phyloP scores from a whole-genome alignment of 352 stramenopile genomes.

The Hyaloperonospora brassicae region DNA sequence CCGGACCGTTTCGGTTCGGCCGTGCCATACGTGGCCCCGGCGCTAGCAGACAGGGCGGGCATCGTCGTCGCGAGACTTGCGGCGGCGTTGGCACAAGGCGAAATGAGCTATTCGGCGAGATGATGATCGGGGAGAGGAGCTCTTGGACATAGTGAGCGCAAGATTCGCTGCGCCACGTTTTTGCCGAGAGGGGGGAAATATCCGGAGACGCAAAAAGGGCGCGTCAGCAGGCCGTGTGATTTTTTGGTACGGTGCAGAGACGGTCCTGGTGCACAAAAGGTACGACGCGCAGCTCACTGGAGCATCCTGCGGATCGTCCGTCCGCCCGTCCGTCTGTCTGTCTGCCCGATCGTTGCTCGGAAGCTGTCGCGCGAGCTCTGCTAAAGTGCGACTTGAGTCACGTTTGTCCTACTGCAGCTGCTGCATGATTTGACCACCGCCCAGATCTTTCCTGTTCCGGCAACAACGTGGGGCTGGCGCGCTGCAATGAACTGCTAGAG shows the following conservation, averaged over 20 bases:
- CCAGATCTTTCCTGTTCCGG: too few species aligned
- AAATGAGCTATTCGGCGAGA: slow-evolving; percentile 17
- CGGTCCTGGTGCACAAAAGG: too few species aligned
- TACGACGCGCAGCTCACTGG: too few species aligned
- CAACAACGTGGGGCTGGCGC: not conserved
- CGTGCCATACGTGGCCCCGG: slow-evolving; percentile 27
- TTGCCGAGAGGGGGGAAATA: too few species aligned
- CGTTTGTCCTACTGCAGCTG: too few species aligned
- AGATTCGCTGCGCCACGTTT: not conserved
- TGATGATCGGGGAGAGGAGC: not conserved
- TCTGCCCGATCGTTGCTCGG: slow-evolving; percentile 3
- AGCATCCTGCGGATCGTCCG: too few species aligned
- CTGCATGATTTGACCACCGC: too few species aligned
- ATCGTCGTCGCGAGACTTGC: slow-evolving; percentile 12
- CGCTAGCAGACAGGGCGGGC: slow-evolving; percentile 20
- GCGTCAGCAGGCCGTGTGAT: too few species aligned
- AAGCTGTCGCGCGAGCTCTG: not conserved
- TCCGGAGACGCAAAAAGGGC: too few species aligned
- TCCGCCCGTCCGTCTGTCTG: not conserved
- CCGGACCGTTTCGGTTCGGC: not conserved
- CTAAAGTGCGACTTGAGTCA: too few species aligned
- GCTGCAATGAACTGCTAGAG: too few species aligned
- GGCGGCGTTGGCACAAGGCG: slow-evolving; percentile 6
- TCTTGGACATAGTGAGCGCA: slow-evolving; percentile 10
- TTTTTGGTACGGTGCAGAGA: too few species aligned